phyloP scores from a whole-genome alignment of 768 basidiomycete genomes.

The Macrolepiota dolichaula region DNA sequence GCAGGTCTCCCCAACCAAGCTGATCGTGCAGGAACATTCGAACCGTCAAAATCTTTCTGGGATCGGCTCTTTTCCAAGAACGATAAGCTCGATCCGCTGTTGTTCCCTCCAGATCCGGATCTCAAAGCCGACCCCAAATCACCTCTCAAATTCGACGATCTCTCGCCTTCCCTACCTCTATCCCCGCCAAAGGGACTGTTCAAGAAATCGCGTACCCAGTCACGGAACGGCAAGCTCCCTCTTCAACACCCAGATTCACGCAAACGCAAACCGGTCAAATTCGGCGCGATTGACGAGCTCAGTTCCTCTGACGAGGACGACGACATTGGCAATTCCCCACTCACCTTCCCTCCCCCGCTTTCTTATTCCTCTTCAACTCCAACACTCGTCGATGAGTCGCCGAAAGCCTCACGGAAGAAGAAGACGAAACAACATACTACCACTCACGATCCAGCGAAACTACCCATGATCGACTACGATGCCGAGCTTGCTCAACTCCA shows the following conservation, averaged over 20 bases:
- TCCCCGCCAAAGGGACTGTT: conserved; percentile 12
- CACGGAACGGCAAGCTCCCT: conserved; percentile 1
- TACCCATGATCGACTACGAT: conserved; percentile 30
- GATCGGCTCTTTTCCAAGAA: conserved; percentile 38
- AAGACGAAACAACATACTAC: too few species aligned
- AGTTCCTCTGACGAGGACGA: conserved; percentile 16
- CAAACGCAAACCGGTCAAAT: conserved; percentile 30
- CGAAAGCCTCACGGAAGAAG: conserved; percentile 2
- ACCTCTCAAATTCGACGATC: background rate
- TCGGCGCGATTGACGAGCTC: conserved; percentile 21
- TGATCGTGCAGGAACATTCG: conserved; percentile 55
- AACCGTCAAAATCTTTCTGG: conserved; percentile 53
- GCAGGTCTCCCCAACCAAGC: conserved; percentile 49
- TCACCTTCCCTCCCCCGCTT: conserved; percentile 11
- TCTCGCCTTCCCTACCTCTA: background rate
- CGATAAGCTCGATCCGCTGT: conserved; percentile 11
- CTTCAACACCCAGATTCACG: conserved; percentile 6
- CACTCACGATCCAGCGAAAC: conserved; percentile 9
- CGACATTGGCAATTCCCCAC: conserved; percentile 6
- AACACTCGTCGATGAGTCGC: conserved; percentile 24
- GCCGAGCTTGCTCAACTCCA: conserved; percentile 39
- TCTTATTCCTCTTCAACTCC: conserved; percentile 23
- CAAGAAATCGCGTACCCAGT: conserved; percentile 23
- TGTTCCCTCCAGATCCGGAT: conserved; percentile 11
- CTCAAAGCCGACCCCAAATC: conserved; percentile 4